Evolutionary conservation across 768 basidiomycete genomes (phyloP).

Genomic region (Phlegmacium glaucopus): DNA sequence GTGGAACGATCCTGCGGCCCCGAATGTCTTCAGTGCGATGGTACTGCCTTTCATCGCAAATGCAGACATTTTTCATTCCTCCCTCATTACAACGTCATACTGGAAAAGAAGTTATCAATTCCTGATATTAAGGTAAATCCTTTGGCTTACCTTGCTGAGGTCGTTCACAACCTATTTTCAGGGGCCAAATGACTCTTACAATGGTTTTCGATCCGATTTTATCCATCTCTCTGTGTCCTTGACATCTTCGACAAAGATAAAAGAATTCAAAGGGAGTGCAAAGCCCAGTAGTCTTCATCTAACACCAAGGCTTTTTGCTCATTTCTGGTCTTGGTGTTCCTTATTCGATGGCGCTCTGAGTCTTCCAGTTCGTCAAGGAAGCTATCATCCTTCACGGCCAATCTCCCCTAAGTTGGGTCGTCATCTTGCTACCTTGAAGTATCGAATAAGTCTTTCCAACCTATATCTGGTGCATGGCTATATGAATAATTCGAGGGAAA

Average conservation of each 20-base stretch:
- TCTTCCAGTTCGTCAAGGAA: conserved; percentile 87
- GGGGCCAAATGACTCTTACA: conserved; percentile 69
- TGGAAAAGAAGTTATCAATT: conserved; percentile 44
- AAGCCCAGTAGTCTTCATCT: conserved; percentile 76
- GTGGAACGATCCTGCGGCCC: conserved; percentile 79
- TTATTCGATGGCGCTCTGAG: conserved; percentile 78
- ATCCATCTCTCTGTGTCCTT: conserved; percentile 90
- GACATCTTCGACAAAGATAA: conserved; percentile 52
- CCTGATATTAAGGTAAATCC: conserved; percentile 46
- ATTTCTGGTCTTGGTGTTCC: conserved; percentile 92
- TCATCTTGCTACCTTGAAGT: conserved; percentile 89
- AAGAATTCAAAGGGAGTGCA: conserved; percentile 20
- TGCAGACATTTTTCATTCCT: conserved; percentile 80
- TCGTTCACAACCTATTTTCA: conserved; percentile 13
- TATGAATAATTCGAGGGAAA: conserved; percentile 71
- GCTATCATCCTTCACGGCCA: conserved; percentile 65
- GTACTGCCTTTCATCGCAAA: conserved; percentile 63
- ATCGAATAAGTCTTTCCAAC: conserved; percentile 72
- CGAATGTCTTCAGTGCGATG: conserved; percentile 61
- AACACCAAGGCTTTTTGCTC: conserved; percentile 78
- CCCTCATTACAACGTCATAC: conserved; percentile 73
- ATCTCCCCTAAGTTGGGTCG: conserved; percentile 85
- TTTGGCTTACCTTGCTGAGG: not conserved
- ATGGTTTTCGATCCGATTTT: conserved; percentile 89
- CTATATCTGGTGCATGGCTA: conserved; percentile 87